Evolutionary conservation across 73 alveolate genomes (phyloP), one percentile per base, ranked within the genome.

Genomic region (Tetrahymena malaccensis): DNA sequence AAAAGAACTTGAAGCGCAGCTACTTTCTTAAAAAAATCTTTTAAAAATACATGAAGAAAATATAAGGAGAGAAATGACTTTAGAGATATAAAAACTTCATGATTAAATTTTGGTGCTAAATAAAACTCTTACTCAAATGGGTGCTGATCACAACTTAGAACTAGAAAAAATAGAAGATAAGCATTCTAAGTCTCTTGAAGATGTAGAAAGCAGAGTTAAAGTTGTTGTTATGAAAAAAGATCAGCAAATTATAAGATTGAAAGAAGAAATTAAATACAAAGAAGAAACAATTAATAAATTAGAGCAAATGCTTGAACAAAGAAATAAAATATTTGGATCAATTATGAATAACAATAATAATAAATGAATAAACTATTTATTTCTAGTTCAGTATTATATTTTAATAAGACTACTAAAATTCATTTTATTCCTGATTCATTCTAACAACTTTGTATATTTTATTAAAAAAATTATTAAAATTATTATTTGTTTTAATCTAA

Each of bases 131-230:
- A 70, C 89, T 22, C 31, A 70, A 70, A 70, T 70, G 89, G 89
- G 89, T 27, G 89, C 89, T 70, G 89, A 70, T 0, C 89, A 70
- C 21, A 70, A 21, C 25, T 3, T 70, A 12, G 89, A 70, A n/a
- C 21, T 70, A 70, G 89, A 70, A n/a, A 70, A 97, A 96, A 55
- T 85, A 85, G 95, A 96, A 43, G 97, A 97, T 31, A 98, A 95
- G 55, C 99, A 98, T 55, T 96, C 97, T 96, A 96, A 96, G 93
- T 99, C 98, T 95, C 97, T 99, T 35, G 99, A 98, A 84, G 98
- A 94, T 34, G 84, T 99, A 19, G 99, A 98, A 94, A 98, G 96
- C 34, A 99, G 98, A 96, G 99, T 99, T 19, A 98, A 98, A 96
- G 94, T 96, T 84, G 98, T 98, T 34, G 93, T 99, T 94, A 94